Conservation (phyloP, 1,284 basidiomycete genomes). For the Ustilago loliicola region DNA sequence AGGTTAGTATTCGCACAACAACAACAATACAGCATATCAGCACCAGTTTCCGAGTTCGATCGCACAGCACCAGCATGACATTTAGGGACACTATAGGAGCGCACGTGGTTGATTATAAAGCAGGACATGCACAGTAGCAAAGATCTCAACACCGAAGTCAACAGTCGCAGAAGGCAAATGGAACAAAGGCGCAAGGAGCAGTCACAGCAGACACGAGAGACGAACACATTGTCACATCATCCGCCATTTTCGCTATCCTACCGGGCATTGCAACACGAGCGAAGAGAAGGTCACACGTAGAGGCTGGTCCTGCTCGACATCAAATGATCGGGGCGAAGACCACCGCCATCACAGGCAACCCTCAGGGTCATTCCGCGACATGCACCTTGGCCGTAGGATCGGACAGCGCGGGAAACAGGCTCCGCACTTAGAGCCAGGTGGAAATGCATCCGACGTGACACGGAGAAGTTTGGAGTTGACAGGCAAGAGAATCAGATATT, state of each 20-base stretch:
- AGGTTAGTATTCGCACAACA: slow-evolving; percentile 57
- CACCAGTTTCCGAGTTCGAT: slow-evolving; percentile 24
- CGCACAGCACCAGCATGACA: neutral
- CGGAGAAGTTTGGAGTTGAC: neutral
- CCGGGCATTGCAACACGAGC: neutral
- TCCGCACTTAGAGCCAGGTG: neutral
- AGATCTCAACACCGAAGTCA: neutral
- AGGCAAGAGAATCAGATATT: neutral
- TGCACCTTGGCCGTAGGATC: no score
- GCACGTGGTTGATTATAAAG: neutral
- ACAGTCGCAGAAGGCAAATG: neutral
- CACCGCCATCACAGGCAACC: no score
- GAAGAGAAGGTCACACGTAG: neutral
- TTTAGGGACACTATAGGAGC: neutral
- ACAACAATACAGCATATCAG: slow-evolving; percentile 9
- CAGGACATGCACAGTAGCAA: neutral
- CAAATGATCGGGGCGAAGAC: no score
- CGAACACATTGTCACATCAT: neutral
- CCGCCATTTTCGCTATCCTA: neutral
- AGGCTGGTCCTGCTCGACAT: neutral
- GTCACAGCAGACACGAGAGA: neutral
- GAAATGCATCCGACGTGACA: neutral
- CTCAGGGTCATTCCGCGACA: no score
- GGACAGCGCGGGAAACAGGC: neutral
- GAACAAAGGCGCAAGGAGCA: neutral